Evolutionary conservation across 257 asterid genomes (phyloP).

Genomic region (Nicotiana sylvestris): DNA sequence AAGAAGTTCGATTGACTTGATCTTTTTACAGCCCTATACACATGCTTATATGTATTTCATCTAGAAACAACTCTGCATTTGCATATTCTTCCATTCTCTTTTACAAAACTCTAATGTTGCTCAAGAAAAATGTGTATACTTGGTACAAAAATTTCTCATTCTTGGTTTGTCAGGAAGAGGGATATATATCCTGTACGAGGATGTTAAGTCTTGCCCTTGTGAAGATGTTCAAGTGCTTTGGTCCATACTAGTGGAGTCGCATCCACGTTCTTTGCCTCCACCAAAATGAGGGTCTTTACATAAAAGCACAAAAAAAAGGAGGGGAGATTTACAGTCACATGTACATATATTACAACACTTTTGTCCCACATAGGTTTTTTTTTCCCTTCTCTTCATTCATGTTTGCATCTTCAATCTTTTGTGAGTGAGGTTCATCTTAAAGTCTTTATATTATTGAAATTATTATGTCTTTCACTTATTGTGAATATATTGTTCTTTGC

Average conservation of each 20-base stretch:
- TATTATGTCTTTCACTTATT: slow-evolving; percentile 6
- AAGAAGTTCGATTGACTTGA: background rate
- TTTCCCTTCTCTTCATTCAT: background rate
- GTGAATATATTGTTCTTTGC: background rate
- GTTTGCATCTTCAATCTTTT: slow-evolving; percentile 25
- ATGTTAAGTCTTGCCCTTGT: slow-evolving; percentile 87
- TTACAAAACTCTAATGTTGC: background rate
- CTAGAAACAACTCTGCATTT: background rate
- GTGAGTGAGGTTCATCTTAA: slow-evolving; percentile 26
- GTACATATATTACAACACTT: slow-evolving; percentile 28
- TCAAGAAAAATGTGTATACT: background rate
- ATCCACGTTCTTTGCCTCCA: slow-evolving; percentile 56
- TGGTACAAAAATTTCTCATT: background rate
- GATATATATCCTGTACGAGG: slow-evolving; percentile 87
- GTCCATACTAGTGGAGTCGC: slow-evolving; percentile 91
- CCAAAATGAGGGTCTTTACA: slow-evolving; percentile 35
- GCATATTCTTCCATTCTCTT: background rate
- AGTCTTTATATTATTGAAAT: slow-evolving; percentile 32
- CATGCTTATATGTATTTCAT: background rate
- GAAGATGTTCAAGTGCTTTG: slow-evolving; percentile 95
- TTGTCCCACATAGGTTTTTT: background rate
- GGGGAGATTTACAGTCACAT: slow-evolving; percentile 31
- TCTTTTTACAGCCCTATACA: background rate
- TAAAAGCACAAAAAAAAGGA: background rate
- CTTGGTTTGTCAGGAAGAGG: slow-evolving; percentile 57